These are phyloP conservation scores for Cytospora chrysosperma DNA, from an alignment of 2,329 filamentous ascomycete genomes.

Conservation along the genomic window DNA sequence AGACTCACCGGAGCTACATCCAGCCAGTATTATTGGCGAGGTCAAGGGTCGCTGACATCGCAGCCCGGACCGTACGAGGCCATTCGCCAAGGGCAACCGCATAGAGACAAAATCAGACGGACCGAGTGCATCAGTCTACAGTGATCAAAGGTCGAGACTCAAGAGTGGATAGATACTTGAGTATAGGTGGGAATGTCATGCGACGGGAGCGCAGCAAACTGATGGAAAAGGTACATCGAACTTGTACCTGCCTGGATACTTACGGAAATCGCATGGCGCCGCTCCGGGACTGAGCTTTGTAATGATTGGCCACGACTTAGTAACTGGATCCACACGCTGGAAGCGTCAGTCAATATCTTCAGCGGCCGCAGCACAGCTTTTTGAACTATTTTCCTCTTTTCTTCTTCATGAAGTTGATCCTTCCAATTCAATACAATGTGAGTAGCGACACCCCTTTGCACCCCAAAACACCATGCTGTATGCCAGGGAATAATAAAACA, in stretches of 20 bases:
- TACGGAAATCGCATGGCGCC: conserved; percentile 6
- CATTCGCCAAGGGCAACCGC: conserved; percentile 16
- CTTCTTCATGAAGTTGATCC: conserved; percentile 62
- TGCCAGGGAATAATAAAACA: conserved; percentile 29
- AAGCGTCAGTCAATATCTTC: conserved; percentile 19
- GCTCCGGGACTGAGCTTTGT: neutral
- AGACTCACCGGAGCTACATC: neutral
- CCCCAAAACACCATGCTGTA: neutral
- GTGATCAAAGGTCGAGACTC: neutral
- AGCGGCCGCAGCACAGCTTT: conserved; percentile 29
- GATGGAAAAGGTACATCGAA: conserved; percentile 12
- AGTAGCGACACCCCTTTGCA: conserved; percentile 43
- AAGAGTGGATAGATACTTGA: no score
- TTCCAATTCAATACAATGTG: conserved; percentile 99
- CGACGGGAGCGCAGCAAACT: neutral
- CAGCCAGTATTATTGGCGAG: neutral
- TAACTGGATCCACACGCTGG: conserved; percentile 9
- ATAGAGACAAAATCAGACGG: neutral
- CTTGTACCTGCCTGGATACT: no score
- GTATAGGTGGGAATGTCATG: no score
- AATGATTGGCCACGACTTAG: conserved; percentile 7
- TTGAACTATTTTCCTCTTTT: conserved; percentile 40
- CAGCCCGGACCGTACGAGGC: conserved; percentile 6
- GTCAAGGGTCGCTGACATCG: neutral
- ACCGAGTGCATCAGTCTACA: neutral